phyloP scores from a whole-genome alignment of 163 green algal species.

The Scenedesmus sp. region DNA sequence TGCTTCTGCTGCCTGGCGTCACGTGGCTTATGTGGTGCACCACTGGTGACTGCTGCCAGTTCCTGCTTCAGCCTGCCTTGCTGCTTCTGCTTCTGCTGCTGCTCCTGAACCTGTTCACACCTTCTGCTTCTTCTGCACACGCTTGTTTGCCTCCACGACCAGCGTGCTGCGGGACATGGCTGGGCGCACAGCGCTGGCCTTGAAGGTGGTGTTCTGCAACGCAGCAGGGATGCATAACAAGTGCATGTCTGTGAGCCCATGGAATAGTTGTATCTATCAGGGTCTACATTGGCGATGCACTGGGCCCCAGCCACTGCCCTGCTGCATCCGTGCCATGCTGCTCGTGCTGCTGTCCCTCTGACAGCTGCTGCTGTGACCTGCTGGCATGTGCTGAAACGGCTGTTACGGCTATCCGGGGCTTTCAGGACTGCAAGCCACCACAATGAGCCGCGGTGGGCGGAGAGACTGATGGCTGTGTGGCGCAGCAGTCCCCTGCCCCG shows the following conservation, averaged over 20 bases:
- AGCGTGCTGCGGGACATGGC: slow-evolving; percentile 16
- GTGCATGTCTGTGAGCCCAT: background rate
- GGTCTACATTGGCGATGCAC: background rate
- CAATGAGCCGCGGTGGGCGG: background rate
- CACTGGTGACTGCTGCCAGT: background rate
- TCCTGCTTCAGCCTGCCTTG: background rate
- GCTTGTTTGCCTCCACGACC: slow-evolving; percentile 66
- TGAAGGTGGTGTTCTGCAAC: slow-evolving; percentile 29
- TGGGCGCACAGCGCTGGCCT: slow-evolving; percentile 23
- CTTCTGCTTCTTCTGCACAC: slow-evolving; percentile 79
- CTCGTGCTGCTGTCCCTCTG: background rate
- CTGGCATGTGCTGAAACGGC: background rate
- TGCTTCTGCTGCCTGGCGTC: background rate
- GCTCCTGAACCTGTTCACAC: slow-evolving; percentile 39
- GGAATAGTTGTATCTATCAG: background rate
- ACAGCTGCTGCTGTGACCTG: background rate
- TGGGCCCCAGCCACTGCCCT: background rate
- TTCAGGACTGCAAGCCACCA: background rate
- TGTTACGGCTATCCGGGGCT: background rate
- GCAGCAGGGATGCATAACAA: background rate
- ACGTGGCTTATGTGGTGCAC: background rate
- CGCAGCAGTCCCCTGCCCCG: background rate
- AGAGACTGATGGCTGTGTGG: background rate
- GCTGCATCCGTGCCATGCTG: background rate
- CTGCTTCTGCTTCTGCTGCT: background rate